Evolutionary conservation across 805 yeast genomes (phyloP), one percentile per base, ranked within the genome.

Genomic region (Candida easanensis): DNA sequence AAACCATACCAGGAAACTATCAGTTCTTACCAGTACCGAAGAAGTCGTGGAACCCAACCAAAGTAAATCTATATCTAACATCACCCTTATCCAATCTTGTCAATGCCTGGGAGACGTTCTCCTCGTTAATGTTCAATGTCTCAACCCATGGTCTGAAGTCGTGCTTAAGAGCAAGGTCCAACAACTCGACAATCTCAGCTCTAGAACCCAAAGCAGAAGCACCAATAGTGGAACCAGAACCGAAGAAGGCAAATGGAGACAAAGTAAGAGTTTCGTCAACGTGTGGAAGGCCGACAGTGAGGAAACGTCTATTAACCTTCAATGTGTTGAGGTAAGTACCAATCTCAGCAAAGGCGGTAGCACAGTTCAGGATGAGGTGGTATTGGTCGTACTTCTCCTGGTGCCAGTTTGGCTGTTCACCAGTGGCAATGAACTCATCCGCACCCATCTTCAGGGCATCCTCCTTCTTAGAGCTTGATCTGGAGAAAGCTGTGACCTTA

Each of bases 241-340:
- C 51, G 51, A 80, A 64, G 64, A 80, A 78, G 21, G 76, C 62
- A 58, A 70, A 66, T 41, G 85, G 82, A 36, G 70, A 62, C 33
- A 78, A 71, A 23, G 53, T 52, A 41, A 66, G 58, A 32, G 53
- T 53, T 48, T 63, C 68, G 38, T 52, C 63, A 39, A 74, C 70
- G 37, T 69, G 73, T 41, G 91, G 88, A 55, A 83, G 69, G 42
- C 91, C 91, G 43, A 80, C 88, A 27, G 82, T 69, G 41, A 81
- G 71, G 58, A 81, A 75, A 40, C 69, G 68, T 42, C 82, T 82
- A 56, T 75, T 75, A 33, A 82, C 78, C 56, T 71, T 79, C 60
- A 86, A 68, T 22, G 72, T 60, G 22, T 62, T 58, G 48, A 82
- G 57, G 60, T 77, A 76, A 20, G 66, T 57, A 49, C 69, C 65